Evolutionary conservation across 495 filamentous ascomycete species (phyloP).

Genomic region (Neurospora africana): DNA sequence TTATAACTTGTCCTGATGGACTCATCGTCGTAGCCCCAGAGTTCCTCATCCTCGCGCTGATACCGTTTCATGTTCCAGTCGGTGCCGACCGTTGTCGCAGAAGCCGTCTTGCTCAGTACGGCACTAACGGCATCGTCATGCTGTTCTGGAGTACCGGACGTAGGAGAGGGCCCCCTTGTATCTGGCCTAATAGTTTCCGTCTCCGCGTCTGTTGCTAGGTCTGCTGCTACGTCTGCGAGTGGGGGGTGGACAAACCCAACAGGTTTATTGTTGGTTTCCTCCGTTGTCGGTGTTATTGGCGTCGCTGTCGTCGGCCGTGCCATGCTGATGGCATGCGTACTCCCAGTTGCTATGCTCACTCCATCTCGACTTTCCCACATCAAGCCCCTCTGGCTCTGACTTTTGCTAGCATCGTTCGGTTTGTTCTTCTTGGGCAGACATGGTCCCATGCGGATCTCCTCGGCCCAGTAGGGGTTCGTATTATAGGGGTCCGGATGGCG

Average conservation of each 20-base stretch:
- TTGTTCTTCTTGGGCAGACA: slow-evolving; percentile 54
- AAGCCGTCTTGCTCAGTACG: slow-evolving; percentile 20
- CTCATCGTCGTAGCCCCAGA: slow-evolving; percentile 51
- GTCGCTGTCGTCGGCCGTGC: slow-evolving; percentile 13
- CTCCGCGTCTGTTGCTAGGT: neutral
- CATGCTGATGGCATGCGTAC: slow-evolving; percentile 13
- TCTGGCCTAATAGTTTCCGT: neutral
- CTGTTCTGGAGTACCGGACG: slow-evolving; percentile 7
- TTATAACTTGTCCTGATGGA: slow-evolving; percentile 30
- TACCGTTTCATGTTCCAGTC: slow-evolving; percentile 65
- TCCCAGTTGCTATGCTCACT: slow-evolving; percentile 21
- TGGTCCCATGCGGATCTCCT: slow-evolving; percentile 74
- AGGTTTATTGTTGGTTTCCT: neutral
- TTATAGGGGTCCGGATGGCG: slow-evolving; percentile 70
- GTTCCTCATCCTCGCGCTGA: slow-evolving; percentile 74
- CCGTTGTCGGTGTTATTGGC: neutral
- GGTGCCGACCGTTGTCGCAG: slow-evolving; percentile 27
- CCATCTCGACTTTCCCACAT: slow-evolving; percentile 32
- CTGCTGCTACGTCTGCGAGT: neutral
- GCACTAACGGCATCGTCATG: slow-evolving; percentile 17
- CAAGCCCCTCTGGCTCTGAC: slow-evolving; percentile 37
- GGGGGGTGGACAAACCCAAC: neutral
- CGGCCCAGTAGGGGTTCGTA: slow-evolving; percentile 77
- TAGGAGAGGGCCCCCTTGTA: slow-evolving; percentile 8
- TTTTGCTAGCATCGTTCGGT: slow-evolving; percentile 35